phyloP scores from a whole-genome alignment of 192 early-diverging fungal genomes.

The Tieghemiomyces parasiticus region DNA sequence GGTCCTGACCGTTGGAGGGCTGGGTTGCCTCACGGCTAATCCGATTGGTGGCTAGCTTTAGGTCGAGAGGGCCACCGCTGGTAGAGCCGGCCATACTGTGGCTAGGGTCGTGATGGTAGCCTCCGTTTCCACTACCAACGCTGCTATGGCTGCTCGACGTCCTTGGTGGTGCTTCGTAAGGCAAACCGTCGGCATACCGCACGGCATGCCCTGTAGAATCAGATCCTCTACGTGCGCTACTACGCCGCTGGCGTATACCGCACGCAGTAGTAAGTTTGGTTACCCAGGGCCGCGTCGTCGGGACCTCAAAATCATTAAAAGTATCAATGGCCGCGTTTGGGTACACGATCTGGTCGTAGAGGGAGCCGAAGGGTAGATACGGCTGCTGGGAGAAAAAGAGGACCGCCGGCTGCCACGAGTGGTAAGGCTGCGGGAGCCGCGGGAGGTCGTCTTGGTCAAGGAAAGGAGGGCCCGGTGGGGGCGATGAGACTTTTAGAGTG shows the following conservation, averaged over 20 bases:
- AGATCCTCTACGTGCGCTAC: background rate
- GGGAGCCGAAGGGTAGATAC: constrained; percentile 42
- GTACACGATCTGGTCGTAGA: constrained; percentile 50
- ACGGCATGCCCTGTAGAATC: background rate
- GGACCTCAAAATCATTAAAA: background rate
- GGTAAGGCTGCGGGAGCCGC: background rate
- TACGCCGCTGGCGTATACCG: background rate
- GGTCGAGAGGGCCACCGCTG: background rate
- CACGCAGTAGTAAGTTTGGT: background rate
- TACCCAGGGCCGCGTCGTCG: background rate
- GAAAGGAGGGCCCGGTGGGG: no score
- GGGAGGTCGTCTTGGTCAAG: no score
- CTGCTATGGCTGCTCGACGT: background rate
- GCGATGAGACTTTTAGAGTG: no score
- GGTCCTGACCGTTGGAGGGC: background rate
- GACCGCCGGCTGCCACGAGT: constrained; percentile 26
- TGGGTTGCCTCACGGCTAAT: no score
- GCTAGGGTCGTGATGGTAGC: background rate
- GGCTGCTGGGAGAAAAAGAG: constrained; percentile 56
- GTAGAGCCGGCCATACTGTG: background rate
- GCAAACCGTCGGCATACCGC: background rate
- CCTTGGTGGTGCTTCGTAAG: no score
- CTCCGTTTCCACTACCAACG: no score
- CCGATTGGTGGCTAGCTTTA: background rate
- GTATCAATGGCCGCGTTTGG: constrained; percentile 17